These are phyloP conservation scores for Linnemannia hyalina DNA, from an alignment of 192 early-diverging fungal genomes.

Conservation along the genomic window DNA sequence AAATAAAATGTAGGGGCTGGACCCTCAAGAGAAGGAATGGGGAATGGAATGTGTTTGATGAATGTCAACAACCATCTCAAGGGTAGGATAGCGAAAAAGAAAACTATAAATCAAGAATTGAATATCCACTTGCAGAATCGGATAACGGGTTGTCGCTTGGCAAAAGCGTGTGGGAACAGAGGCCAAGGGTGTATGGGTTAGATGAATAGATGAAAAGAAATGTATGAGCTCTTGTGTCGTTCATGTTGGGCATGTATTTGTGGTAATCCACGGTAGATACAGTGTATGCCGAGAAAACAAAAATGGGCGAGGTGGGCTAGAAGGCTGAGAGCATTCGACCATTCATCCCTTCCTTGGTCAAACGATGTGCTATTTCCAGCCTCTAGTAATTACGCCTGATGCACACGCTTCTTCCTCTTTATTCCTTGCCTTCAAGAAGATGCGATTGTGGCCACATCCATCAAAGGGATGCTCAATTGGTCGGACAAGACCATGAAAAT, in stretches of 20 bases:
- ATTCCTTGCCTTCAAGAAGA: neutral
- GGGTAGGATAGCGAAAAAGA: neutral
- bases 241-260: neutral
- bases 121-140: neutral
- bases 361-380: neutral
- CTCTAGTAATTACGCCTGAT: neutral
- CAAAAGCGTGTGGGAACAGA: neutral
- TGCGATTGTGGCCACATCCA: neutral
- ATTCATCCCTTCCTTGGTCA: neutral
- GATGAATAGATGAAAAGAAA: neutral
- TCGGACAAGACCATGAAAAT: neutral
- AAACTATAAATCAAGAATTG: no score
- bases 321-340: neutral
- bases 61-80: neutral
- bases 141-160: neutral
- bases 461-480: neutral
- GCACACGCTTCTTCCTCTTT: neutral
- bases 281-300: neutral
- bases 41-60: neutral
- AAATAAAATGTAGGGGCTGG: neutral
- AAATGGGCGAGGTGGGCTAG: neutral
- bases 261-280: neutral
- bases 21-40: neutral
- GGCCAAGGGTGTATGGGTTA: neutral
- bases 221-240: neutral